Base-by-base conservation (phyloP, 305 asterid species). In the Caryopteris hybrid region DNA sequence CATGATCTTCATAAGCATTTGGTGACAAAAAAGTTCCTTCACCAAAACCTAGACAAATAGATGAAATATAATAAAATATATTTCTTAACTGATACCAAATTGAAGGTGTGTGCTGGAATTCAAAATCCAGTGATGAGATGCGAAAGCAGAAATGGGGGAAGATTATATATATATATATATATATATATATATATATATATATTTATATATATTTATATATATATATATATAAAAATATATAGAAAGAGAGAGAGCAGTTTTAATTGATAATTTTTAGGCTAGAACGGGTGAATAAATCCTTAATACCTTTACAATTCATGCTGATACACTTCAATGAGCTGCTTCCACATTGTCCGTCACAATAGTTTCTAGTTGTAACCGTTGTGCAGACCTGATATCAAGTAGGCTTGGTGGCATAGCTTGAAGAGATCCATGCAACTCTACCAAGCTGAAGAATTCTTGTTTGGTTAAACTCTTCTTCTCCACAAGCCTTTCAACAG, bases 381-480 rank as follows among this genome's bases (percentile, higher is more conserved):
- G 83, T 74, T 83, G 78, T 0, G 83, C 77, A 6, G 88, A 71
- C 79, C 99, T 76, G 64, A 94, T 77, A 66, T 94, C 96, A 8
- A 89, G 73, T 61, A 94, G 83, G 76, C 72, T 85, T 34, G 93
- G 91, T 9, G 96, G 97, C 72, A 61, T 68, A 38, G 91, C 77
- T 68, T 77, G 79, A 66, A 87, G 67, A 59, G 81, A 83, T 16
- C 99, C 99, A 51, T 94, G 95, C 76, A 80, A 66, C 58, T 89
- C 85, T n/a, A 91, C 99, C 51, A 94, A 71, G 76, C 77, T 72
- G 45, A 72, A 78, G 71, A 94, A 89, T 53, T 88, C 96, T 81
- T 83, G 77, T 85, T 87, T 91, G 10, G 88, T 85, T 69, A 91
- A 75, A 69, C 90, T 89, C 86, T 89, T 94, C 79, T 85, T 85